A percentile compares a stretch with the other conserved stretches of the same genome.
Evolutionary conservation across 208 protist genomes (phyloP).

Genomic region (Trypanosoma conorhini): DNA sequence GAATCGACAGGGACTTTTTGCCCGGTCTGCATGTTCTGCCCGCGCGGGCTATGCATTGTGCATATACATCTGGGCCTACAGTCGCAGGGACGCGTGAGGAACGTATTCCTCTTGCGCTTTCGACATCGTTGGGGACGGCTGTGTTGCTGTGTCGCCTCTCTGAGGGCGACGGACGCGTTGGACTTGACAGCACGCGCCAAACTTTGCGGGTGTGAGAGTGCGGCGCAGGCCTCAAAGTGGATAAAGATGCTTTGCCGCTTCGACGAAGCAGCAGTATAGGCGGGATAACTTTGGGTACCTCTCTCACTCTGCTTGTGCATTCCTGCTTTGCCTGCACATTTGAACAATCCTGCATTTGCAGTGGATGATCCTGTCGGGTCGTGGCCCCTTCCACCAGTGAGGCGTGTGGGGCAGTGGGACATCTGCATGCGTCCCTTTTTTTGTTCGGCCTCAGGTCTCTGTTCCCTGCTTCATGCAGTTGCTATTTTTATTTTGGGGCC

Average conservation of each 20-base stretch:
- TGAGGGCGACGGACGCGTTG: background rate
- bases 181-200: background rate
- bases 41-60: too few species aligned
- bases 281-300: background rate
- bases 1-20: too few species aligned
- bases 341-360: background rate
- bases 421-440: too few species aligned
- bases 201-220: background rate
- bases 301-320: background rate
- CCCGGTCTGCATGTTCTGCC: too few species aligned
- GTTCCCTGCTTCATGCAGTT: too few species aligned
- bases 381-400: background rate
- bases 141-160: background rate
- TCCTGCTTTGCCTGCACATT: background rate
- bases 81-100: too few species aligned
- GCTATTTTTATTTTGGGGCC: too few species aligned
- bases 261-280: background rate
- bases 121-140: too few species aligned
- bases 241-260: background rate
- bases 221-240: background rate
- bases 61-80: too few species aligned
- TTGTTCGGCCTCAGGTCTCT: too few species aligned
- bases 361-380: background rate
- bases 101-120: too few species aligned
- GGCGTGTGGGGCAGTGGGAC: too few species aligned